These are phyloP conservation scores for Tulasnella sp. DNA, from an alignment of 768 basidiomycete species.

Conservation along the genomic window DNA sequence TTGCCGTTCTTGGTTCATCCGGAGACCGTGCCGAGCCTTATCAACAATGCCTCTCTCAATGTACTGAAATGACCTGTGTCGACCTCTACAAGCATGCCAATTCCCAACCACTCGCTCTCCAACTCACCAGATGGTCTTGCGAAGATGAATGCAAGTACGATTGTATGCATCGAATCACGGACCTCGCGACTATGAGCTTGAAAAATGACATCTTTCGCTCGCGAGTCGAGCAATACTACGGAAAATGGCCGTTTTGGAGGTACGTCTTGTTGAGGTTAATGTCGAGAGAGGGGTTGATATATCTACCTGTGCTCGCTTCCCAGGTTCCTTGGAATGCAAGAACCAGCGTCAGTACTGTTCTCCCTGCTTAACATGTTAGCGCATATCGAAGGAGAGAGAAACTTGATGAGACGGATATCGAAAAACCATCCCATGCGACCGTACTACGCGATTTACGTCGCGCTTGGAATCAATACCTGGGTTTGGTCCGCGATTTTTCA, in stretches of 20 bases:
- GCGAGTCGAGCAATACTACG: conserved; percentile 68
- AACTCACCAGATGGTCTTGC: conserved; percentile 79
- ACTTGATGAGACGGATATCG: conserved; percentile 40
- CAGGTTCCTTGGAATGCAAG: conserved; percentile 75
- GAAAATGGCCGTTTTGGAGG: conserved; percentile 93
- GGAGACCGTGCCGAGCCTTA: conserved; percentile 53
- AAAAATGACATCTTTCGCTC: neutral
- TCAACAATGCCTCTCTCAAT: conserved; percentile 40
- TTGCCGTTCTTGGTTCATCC: conserved; percentile 37
- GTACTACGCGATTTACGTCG: conserved; percentile 57
- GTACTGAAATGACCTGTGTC: conserved; percentile 34
- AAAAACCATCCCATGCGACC: conserved; percentile 53
- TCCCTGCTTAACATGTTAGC: conserved; percentile 75
- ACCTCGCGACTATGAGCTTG: conserved; percentile 35
- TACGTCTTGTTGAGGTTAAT: no score
- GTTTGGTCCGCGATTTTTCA: conserved; percentile 88
- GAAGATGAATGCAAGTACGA: conserved; percentile 76
- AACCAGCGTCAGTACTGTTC: conserved; percentile 86
- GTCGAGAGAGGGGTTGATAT: no score
- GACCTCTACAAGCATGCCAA: conserved; percentile 22
- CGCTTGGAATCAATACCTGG: conserved; percentile 82
- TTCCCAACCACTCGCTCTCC: conserved; percentile 37
- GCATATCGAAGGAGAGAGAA: conserved; percentile 51
- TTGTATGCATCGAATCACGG: conserved; percentile 77
- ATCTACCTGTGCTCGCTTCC: no score